These are phyloP conservation scores for Castanea crenata DNA, from an alignment of 306 rosid genomes.

Conservation along the genomic window DNA sequence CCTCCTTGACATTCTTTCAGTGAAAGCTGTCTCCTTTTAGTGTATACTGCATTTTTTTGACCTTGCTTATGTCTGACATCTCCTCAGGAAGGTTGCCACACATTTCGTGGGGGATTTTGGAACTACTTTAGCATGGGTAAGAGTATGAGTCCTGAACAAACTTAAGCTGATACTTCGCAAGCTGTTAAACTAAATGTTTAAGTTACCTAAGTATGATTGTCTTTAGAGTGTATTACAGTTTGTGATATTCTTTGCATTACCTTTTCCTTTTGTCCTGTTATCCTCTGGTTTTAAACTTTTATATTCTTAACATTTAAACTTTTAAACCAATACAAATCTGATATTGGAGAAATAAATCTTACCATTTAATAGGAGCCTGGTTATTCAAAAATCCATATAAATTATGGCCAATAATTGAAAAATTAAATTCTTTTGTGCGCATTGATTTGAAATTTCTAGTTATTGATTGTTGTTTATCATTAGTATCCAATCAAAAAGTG, in stretches of 20 bases:
- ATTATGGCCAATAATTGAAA: not conserved
- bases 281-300: slow-evolving; percentile 1
- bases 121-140: slow-evolving; percentile 99
- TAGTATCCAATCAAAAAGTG: not conserved
- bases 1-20: slow-evolving; percentile 6
- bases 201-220: slow-evolving; percentile 1
- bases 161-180: slow-evolving; percentile 21
- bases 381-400: not conserved
- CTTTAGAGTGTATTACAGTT: not conserved
- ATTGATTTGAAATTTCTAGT: not conserved
- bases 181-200: slow-evolving; percentile 5
- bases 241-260: not conserved
- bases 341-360: not conserved
- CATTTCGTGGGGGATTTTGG: slow-evolving; percentile 98
- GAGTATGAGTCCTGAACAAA: slow-evolving; percentile 19
- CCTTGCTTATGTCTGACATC: slow-evolving; percentile 20
- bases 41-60: slow-evolving; percentile 1
- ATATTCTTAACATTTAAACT: not conserved
- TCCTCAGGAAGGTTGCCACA: slow-evolving; percentile 81
- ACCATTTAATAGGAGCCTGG: not conserved
- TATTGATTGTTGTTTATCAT: not conserved
- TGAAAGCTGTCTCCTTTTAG: slow-evolving; percentile 5
- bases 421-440: not conserved
- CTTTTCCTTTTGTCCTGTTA: slow-evolving; percentile 1
- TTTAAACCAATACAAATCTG: not conserved